Evolutionary conservation across 108 stramenopile species (phyloP).

Genomic region (Thalassiosira profunda): DNA sequence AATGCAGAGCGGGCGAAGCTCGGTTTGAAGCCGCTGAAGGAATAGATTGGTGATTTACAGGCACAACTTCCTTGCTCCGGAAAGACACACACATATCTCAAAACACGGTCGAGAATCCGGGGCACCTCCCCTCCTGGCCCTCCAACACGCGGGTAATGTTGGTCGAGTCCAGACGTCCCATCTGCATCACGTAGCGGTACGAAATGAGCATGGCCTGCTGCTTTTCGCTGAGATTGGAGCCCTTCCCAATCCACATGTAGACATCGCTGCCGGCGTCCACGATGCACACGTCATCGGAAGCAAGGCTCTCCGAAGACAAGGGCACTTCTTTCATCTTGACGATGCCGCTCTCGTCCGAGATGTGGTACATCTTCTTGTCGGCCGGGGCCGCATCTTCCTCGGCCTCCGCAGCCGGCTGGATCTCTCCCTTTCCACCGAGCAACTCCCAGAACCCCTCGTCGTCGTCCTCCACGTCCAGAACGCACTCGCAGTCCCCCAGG

Average conservation of each 20-base stretch:
- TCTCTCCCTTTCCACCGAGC: constrained; percentile 76
- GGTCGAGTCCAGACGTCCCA: constrained; percentile 20
- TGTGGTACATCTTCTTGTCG: constrained; percentile 49
- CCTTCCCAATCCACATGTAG: constrained; percentile 84
- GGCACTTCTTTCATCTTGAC: constrained; percentile 57
- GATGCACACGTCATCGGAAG: constrained; percentile 70
- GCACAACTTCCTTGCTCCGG: too few relatives aligned
- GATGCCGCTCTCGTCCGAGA: constrained; percentile 53
- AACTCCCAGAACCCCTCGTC: constrained; percentile 84
- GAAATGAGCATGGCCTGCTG: constrained; percentile 60
- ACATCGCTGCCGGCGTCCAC: constrained; percentile 76
- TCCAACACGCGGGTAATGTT: constrained; percentile 33
- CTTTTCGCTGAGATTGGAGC: constrained; percentile 65
- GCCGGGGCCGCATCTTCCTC: constrained; percentile 33
- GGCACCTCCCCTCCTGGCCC: constrained; percentile 37
- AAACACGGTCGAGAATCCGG: constrained; percentile 24
- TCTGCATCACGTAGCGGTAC: constrained; percentile 11
- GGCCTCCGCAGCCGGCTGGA: constrained; percentile 44
- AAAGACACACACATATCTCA: too few relatives aligned
- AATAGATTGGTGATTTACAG: too few relatives aligned
- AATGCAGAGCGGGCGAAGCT: constrained; percentile 81
- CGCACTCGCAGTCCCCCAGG: constrained; percentile 51
- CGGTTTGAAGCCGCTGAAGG: constrained; percentile 77
- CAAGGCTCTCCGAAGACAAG: constrained; percentile 50
- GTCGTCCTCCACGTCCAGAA: constrained; percentile 56